Conservation (phyloP, 1,284 basidiomycete genomes). For the Apiotrichum siamense region DNA sequence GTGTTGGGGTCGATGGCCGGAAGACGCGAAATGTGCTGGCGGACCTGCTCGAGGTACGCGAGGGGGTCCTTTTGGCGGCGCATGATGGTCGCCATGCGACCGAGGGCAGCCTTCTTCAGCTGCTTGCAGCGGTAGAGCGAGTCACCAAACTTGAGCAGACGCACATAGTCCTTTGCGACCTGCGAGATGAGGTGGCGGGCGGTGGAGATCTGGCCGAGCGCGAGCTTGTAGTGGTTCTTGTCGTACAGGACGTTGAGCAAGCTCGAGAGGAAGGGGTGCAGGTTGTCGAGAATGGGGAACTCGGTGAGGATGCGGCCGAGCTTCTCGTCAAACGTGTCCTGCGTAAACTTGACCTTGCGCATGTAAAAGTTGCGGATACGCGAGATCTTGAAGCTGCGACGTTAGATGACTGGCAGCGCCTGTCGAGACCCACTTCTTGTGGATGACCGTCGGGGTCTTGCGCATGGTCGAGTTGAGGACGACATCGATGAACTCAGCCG, state of each 20-base stretch:
- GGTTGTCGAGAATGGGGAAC: constrained; percentile 94
- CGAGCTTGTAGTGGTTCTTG: constrained; percentile 98
- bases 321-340: constrained; percentile 96
- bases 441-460: constrained; percentile 96
- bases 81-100: constrained; percentile 97
- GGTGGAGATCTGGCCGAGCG: constrained; percentile 87
- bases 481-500: constrained; percentile 91
- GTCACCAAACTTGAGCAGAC: constrained; percentile 92
- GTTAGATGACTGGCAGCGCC: constrained; percentile 52
- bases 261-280: constrained; percentile 89
- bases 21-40: constrained; percentile 93
- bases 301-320: constrained; percentile 87
- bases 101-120: constrained; percentile 87
- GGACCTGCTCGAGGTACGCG: constrained; percentile 93
- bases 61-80: constrained; percentile 91
- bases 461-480: constrained; percentile 78
- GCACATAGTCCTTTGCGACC: constrained; percentile 90
- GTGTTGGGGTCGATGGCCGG: constrained; percentile 90
- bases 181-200: constrained; percentile 90
- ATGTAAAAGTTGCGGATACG: constrained; percentile 68
- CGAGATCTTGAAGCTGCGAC: constrained; percentile 96
- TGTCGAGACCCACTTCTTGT: constrained; percentile 60
- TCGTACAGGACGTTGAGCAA: constrained; percentile 95
- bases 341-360: constrained; percentile 99
- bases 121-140: constrained; percentile 94